Base-by-base conservation (phyloP, 192 early-diverging fungal species). In the Gaertneriomyces sp. region DNA sequence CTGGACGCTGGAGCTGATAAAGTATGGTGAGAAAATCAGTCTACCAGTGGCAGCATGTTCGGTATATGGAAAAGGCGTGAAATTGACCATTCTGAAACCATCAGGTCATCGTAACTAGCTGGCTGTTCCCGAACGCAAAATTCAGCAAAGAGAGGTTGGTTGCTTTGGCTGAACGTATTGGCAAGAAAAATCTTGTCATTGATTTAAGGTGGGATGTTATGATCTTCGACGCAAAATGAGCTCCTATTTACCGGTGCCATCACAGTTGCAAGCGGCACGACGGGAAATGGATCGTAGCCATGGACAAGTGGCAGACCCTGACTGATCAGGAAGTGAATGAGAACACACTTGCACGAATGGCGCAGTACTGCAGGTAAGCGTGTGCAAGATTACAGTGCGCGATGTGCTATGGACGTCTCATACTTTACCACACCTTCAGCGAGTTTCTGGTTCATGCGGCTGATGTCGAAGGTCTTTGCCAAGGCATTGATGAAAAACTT, bases 371-470 rank as follows among this genome's bases (percentile, higher is more conserved):
- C 69, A 84, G 82, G 84, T 85, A 76, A 45, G 20, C 33, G 39
- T 16, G 14, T 45, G 12, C 12, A 54, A 52, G 47, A 25, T 7
- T n/a, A 14, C 6, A 19, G 42, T 3, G 38, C n/a, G 12, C 46
- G 54, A 39, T 42, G 12, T 25, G 6, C 12, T 45, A 6, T 58
- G 52, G 50, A 44, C 39, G 14, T 46, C n/a, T 8, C 16, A 73
- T 64, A 42, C 59, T 56, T 17, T 42, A 16, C 43, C 4, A 56
- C 3, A 54, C 53, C 20, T 58, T 55, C 65, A 85, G 84, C 44
- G 96, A 99, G 79, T 98, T 99, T 71, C 74, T 99, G 42, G 87
- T 99, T 39, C 96, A 99, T 74, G 96, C 96, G 1, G 94, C 96
- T 3, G 95, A 99, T 71, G 95, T 99, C 33, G 97, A 99, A 68